Conservation (phyloP, 139 green algal species). For the Chlorella ohadii region DNA sequence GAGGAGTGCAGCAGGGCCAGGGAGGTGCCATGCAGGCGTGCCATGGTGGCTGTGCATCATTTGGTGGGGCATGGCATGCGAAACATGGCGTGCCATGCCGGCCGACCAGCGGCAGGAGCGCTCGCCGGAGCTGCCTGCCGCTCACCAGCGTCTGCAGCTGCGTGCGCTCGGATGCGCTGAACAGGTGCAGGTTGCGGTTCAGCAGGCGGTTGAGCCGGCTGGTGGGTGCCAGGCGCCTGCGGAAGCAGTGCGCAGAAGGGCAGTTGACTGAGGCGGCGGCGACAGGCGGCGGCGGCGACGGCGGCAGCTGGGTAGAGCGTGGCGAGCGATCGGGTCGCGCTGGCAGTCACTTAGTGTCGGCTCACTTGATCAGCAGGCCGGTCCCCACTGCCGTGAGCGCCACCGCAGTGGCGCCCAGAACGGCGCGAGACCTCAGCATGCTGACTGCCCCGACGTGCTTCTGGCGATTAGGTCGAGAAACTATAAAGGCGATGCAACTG, state of each 20-base stretch:
- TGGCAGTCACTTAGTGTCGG: neutral
- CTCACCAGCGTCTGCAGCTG: conserved; percentile 13
- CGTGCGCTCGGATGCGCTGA: neutral
- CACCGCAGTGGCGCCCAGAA: neutral
- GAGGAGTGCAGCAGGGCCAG: too few relatives aligned
- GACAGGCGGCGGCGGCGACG: neutral
- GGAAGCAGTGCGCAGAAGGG: neutral
- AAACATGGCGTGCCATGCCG: too few relatives aligned
- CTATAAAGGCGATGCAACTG: too few relatives aligned
- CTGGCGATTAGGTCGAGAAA: too few relatives aligned
- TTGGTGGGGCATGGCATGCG: too few relatives aligned
- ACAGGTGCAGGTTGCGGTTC: conserved; percentile 45
- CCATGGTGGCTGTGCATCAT: too few relatives aligned
- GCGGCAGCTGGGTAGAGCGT: neutral
- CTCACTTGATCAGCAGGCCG: neutral
- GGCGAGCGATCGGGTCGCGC: neutral
- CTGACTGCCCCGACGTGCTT: neutral
- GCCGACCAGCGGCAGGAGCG: too few relatives aligned
- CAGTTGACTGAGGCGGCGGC: too few relatives aligned
- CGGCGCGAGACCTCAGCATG: neutral
- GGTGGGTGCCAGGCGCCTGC: conserved; percentile 12
- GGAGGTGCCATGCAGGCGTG: too few relatives aligned
- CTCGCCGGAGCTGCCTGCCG: neutral
- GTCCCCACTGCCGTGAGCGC: neutral
- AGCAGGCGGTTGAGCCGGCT: conserved; percentile 36